Base-by-base conservation (phyloP, 345 rosid genomes). In the Noccaea bulbosa region DNA sequence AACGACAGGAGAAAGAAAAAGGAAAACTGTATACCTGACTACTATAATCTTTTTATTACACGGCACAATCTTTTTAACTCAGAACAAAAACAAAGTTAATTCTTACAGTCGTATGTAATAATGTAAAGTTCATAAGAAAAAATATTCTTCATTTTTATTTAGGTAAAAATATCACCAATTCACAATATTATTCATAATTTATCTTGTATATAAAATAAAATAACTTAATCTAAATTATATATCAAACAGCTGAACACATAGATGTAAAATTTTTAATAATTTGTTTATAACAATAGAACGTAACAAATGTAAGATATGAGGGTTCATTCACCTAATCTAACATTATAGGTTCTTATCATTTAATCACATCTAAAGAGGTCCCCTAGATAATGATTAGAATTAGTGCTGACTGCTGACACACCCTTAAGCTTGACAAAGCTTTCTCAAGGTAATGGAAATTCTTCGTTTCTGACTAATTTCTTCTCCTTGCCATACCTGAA, bases 391-490 rank as follows among this genome's bases (percentile, higher is more conserved):
- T 27, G 22, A 20, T 27, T 2, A 27, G 4, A 27, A 27, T 27
- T 27, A 27, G 30, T 27, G 3, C 3, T 27, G 24, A 22, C 2
- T 22, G 1, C 2, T 22, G 30, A 27, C 30, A 27, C 30, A 44
- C 51, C 44, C 7, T 69, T 79, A 80, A 9, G 64, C 76, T 45
- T 45, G 52, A 66, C 82, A 74, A 27, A 93, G 84, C 77, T 85
- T 93, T 70, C 98, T 84, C 62, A 93, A 70, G 6, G 98, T 91
- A 62, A 91, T 69, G 46, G 98, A 93, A 51, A 81, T 78, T 75
- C 98, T 87, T 65, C 80, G 80, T 54, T 74, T 73, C 84, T 93
- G 94, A 63, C 62, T 73, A 59, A 93, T 58, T 60, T 91, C 94
- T 78, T 69, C 46, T 43, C 89, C 94, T 30, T 81, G 81, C 97